These are phyloP conservation scores for Rhizoclosmatium globosum DNA, from an alignment of 192 early-diverging fungal species.

Conservation along the genomic window DNA sequence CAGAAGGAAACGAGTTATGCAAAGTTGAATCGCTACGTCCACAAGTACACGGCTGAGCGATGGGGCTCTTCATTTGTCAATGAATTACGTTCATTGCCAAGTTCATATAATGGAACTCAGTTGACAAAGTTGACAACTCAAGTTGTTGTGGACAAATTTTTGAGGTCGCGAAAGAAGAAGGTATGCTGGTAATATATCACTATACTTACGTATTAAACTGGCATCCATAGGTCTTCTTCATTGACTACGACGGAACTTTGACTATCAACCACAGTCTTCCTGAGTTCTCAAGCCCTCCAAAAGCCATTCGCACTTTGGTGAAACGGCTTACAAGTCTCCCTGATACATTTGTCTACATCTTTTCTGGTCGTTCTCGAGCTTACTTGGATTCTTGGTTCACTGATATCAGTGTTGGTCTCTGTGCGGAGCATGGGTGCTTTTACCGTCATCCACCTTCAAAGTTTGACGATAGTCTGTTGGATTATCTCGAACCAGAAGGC, in stretches of 20 bases:
- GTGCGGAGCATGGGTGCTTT: constrained; percentile 98
- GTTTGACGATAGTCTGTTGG: constrained; percentile 11
- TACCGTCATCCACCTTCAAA: constrained; percentile 84
- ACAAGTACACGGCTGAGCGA: constrained; percentile 95
- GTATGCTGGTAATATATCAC: constrained; percentile 28
- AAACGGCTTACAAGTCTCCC: constrained; percentile 74
- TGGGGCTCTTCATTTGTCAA: constrained; percentile 96
- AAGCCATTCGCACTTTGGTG: constrained; percentile 73
- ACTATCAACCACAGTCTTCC: constrained; percentile 83
- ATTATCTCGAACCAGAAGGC: constrained; percentile 58
- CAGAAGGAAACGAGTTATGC: constrained; percentile 83
- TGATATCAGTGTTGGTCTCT: constrained; percentile 86
- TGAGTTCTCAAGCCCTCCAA: constrained; percentile 92
- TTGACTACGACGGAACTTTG: constrained; percentile 98
- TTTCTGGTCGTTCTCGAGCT: constrained; percentile 89
- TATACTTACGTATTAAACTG: constrained; percentile 1
- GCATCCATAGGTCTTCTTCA: constrained; percentile 69
- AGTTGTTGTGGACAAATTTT: constrained; percentile 62
- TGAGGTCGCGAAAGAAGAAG: constrained; percentile 68
- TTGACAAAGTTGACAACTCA: constrained; percentile 66
- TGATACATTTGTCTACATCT: constrained; percentile 94
- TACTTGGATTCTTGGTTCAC: constrained; percentile 94
- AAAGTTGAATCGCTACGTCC: constrained; percentile 93
- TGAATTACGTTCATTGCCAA: constrained; percentile 78
- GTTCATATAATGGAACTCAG: constrained; percentile 71